phyloP scores from a whole-genome alignment of 78 protist species.

The Emiliania huxleyi region DNA sequence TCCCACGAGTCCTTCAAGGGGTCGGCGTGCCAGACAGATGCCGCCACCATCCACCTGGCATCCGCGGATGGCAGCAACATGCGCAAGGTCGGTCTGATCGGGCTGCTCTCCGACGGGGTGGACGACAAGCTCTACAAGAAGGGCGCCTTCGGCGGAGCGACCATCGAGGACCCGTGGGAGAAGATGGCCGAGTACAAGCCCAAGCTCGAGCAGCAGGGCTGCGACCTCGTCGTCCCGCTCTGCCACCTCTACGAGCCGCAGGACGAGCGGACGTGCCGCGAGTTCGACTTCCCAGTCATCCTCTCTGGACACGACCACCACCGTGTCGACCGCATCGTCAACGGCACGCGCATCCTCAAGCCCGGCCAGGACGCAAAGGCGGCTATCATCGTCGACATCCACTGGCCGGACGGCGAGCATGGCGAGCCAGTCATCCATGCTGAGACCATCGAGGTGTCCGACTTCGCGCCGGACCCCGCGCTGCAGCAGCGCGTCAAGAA shows the following conservation, averaged over 20 bases:
- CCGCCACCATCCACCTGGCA: not conserved
- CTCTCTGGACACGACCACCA: slow-evolving; percentile 29
- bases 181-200: not conserved
- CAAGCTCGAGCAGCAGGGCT: not conserved
- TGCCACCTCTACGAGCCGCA: not conserved
- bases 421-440: not conserved
- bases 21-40: not conserved
- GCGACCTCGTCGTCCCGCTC: slow-evolving; percentile 18
- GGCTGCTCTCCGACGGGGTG: not conserved
- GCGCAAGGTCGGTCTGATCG: not conserved
- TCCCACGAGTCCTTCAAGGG: not conserved
- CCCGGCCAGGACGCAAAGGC: not conserved
- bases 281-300: not conserved
- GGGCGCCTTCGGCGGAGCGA: slow-evolving; percentile 20
- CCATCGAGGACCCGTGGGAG: not conserved
- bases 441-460: not conserved
- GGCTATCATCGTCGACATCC: not conserved
- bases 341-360: slow-evolving; percentile 14
- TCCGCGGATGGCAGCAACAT: not conserved
- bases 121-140: too few relatives aligned
- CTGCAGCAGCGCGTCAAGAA: not conserved
- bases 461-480: not conserved
- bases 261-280: not conserved
- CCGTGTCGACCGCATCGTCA: not conserved
- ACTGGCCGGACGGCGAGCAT: not conserved